A percentile compares a stretch with the other conserved stretches of the same genome.
These are phyloP conservation scores for Grosmannia clavigera DNA, from an alignment of 2,329 filamentous ascomycete species.

Conservation along the genomic window DNA sequence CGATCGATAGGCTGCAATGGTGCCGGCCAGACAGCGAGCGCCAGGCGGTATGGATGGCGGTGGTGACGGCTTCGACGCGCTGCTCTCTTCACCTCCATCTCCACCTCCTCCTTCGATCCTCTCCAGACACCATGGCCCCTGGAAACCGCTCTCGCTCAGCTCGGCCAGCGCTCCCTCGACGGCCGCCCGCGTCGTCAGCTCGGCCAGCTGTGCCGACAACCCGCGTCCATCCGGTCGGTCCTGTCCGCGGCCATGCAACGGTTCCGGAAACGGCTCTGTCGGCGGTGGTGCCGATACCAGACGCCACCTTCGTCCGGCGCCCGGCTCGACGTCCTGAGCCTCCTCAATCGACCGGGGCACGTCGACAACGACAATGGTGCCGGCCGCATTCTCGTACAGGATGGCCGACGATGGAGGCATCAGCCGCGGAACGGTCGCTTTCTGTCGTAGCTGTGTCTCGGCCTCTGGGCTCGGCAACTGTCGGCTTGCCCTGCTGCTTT, in stretches of 20 bases:
- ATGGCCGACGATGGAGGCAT: constrained; percentile 22
- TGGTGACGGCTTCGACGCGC: neutral
- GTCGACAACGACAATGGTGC: constrained; percentile 49
- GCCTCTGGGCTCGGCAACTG: neutral
- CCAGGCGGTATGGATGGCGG: constrained; percentile 25
- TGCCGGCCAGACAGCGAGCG: constrained; percentile 35
- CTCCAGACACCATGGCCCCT: constrained; percentile 35
- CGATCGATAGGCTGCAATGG: constrained; percentile 27
- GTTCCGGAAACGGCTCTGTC: constrained; percentile 28
- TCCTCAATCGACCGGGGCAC: constrained; percentile 58
- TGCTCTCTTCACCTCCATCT: too few species aligned
- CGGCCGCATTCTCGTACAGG: constrained; percentile 39
- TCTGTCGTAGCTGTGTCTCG: neutral
- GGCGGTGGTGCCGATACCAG: constrained; percentile 33
- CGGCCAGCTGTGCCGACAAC: constrained; percentile 36
- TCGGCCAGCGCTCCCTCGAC: constrained; percentile 31
- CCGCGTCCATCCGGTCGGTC: neutral
- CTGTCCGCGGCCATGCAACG: neutral
- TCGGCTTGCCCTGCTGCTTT: neutral
- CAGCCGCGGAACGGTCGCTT: neutral
- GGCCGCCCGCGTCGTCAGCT: constrained; percentile 38
- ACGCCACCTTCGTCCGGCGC: constrained; percentile 15
- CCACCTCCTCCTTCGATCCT: constrained; percentile 8
- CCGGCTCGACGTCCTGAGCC: constrained; percentile 37
- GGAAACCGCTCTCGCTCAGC: constrained; percentile 19